Evolutionary conservation across 2,329 filamentous ascomycete genomes (phyloP), one percentile per base, ranked within the genome.

Genomic region (Calonectria pteridis): DNA sequence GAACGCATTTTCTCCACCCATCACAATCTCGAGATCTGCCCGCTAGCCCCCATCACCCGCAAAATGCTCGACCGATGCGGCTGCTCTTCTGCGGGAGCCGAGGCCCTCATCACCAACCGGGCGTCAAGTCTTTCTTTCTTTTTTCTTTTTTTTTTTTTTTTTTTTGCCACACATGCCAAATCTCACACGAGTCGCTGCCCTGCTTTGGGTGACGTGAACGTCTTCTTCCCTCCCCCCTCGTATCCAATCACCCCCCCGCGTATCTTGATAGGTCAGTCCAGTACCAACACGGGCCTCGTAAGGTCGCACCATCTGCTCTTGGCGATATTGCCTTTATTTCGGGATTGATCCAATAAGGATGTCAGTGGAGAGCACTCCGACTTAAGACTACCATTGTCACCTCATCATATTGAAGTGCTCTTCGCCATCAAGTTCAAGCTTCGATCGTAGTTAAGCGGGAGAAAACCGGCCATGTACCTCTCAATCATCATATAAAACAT

Each of bases 1-100:
- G 31, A 33, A 51, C 33, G 59, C 33, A 72, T 72, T 74, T 62
- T 74, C 53, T 74, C 72, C 72, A 74, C 72, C 72, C 64, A 68
- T 74, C 69, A 72, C 55, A 72, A 50, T 59, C 58, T 46, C 40
- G 51, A 65, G 23, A 72, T 71, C 53, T 26, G 26, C 29, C 64
- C 67, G 65, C 49, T 69, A 65, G 66, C 55, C 43, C 14, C 18
- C 31, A 66, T 50, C 58, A 50, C 31, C 58, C 55, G 33, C 23
- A 28, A 35, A 3, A 23, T n/a, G 20, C 33, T 59, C 29, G 33
- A 40, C 33, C n/a, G 35, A 33, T 59, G 55, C 10, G 55, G 55
- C 33, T 59, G 16, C 55, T 59, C n/a, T 40, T 14, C n/a, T 40
- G 29, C 55, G 23, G 31, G 29, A 40, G 33, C 55, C 55, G 55